Evolutionary conservation across 768 basidiomycete species (phyloP), one percentile per base, ranked within the genome.

Genomic region (Lentinula aciculospora): DNA sequence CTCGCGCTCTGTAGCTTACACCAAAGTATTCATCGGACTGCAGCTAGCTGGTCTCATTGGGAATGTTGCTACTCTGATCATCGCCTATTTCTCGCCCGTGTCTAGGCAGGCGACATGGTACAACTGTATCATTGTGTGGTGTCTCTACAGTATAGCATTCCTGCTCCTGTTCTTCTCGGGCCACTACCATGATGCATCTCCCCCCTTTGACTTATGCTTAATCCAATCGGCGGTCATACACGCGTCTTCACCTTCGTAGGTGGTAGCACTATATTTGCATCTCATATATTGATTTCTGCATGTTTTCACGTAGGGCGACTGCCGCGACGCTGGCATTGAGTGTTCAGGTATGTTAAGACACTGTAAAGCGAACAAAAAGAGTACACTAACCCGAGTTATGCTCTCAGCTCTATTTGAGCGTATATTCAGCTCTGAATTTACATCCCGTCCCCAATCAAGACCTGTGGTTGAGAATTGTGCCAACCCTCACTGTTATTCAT

Each of bases 91-190:
- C 25, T 67, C 62, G 10, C 63, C 61, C 2, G 61, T 66, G 13
- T 68, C 68, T 66, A 23, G 42, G 42, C 42, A 44, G 21, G 42
- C 21, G 42, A 69, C 71, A 7, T 74, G 70, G 64, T 72, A 69
- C 60, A 72, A 67, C 60, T 74, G 73, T 56, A 71, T 69, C 59
- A 46, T 68, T 21, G 65, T 69, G 1, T 75, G 74, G 73, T 68
- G 71, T 17, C 59, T 71, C 8, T 73, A 68, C 44, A 68, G 72
- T 29, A 31, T 71, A 32, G 72, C 72, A 13, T 74, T 71, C 61
- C 61, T 66, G 5, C 59, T 76, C 37, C 64, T 73, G 19, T 62
- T 65, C 31, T 66, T 74, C 54, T 66, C 69, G 57, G 72, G 71
- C 42, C 68, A 72, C 48, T 67, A 70, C 59, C 62, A 57, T 25